These are phyloP conservation scores for Trypanosoma caninum DNA, from an alignment of 208 protist species.

Conservation along the genomic window DNA sequence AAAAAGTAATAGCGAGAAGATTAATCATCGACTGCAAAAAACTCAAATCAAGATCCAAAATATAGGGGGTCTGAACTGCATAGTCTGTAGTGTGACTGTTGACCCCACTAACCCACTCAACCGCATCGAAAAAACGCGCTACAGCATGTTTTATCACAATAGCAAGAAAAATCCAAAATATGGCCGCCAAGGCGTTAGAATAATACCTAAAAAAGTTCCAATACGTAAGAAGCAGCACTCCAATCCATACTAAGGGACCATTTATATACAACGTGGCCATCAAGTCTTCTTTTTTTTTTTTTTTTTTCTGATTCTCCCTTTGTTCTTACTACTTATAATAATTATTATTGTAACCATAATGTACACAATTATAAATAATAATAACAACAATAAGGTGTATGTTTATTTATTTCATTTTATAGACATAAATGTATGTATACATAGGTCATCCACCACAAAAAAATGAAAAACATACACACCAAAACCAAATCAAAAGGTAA, in stretches of 20 bases:
- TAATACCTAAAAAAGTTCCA: constrained; percentile 46
- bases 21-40: background rate
- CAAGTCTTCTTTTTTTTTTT: constrained; percentile 9
- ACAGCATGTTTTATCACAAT: background rate
- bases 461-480: too few species aligned
- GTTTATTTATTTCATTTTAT: too few species aligned
- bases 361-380: too few species aligned
- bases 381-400: too few species aligned
- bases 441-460: too few species aligned
- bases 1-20: constrained; percentile 2
- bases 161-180: constrained; percentile 17
- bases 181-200: constrained; percentile 3
- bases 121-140: background rate
- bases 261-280: constrained; percentile 7
- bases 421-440: too few species aligned
- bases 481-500: too few species aligned
- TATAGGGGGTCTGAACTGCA: too few species aligned
- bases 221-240: constrained; percentile 33
- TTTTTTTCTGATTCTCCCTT: too few species aligned
- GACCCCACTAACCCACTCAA: constrained; percentile 14
- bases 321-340: too few species aligned
- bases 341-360: too few species aligned
- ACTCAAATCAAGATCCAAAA: background rate
- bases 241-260: constrained; percentile 13
- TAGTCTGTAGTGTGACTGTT: background rate